Conservation (phyloP, 441 rosid genomes). For the Populus hybrid region DNA sequence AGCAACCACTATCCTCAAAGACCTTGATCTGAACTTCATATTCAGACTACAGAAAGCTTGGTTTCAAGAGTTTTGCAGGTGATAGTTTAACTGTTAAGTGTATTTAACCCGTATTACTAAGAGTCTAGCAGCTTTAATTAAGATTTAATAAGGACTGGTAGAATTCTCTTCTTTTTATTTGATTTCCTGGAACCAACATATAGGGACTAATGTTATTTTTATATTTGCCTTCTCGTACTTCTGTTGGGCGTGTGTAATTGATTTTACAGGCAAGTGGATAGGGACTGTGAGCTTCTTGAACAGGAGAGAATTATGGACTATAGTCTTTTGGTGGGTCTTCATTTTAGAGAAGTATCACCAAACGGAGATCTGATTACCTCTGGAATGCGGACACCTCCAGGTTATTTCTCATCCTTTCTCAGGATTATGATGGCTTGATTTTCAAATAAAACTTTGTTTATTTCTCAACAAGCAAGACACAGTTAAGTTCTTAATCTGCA, state of each 20-base stretch:
- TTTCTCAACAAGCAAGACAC: neutral
- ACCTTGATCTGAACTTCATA: slow-evolving; percentile 84
- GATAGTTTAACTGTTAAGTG: neutral
- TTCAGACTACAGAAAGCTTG: slow-evolving; percentile 72
- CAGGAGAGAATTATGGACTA: slow-evolving; percentile 97
- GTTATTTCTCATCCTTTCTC: slow-evolving; percentile 1
- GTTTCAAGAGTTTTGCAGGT: slow-evolving; percentile 95
- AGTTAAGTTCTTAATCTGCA: slow-evolving; percentile 21
- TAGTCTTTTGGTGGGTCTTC: slow-evolving; percentile 90
- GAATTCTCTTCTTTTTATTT: neutral
- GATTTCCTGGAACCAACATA: neutral
- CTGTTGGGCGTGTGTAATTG: neutral
- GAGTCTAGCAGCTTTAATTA: neutral
- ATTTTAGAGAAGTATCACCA: slow-evolving; percentile 59
- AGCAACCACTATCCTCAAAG: slow-evolving; percentile 85
- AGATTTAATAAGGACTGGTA: too few species aligned
- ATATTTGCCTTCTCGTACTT: neutral
- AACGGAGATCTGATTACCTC: slow-evolving; percentile 33
- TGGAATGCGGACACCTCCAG: slow-evolving; percentile 16
- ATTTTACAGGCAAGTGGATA: slow-evolving; percentile 78
- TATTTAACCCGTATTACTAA: neutral
- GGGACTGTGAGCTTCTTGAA: slow-evolving; percentile 90
- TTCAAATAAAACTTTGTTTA: neutral
- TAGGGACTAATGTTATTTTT: neutral
- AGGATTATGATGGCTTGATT: slow-evolving; percentile 26